These are phyloP conservation scores for Tricholoma flavovirens DNA, from an alignment of 768 basidiomycete species.

Conservation along the genomic window DNA sequence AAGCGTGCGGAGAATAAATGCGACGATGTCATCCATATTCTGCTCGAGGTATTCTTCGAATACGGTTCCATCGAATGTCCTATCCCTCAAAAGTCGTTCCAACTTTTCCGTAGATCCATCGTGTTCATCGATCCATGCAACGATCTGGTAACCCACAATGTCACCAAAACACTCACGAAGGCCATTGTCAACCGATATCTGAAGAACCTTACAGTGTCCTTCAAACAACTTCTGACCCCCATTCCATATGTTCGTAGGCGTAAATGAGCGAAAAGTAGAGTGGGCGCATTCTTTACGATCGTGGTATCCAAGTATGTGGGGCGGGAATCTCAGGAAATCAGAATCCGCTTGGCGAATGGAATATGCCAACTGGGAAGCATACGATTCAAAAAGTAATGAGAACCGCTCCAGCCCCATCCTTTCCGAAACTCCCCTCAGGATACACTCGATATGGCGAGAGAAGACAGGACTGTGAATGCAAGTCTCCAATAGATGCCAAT, in stretches of 20 bases:
- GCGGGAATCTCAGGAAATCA: constrained; percentile 61
- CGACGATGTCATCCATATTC: constrained; percentile 52
- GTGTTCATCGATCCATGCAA: constrained; percentile 37
- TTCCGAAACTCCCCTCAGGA: constrained; percentile 56
- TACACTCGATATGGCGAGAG: constrained; percentile 36
- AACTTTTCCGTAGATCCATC: constrained; percentile 22
- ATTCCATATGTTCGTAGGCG: constrained; percentile 58
- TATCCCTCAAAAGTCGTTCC: constrained; percentile 29
- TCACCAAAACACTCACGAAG: constrained; percentile 62
- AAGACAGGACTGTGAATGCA: constrained; percentile 38
- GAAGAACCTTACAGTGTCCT: constrained; percentile 57
- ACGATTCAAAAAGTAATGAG: constrained; percentile 66
- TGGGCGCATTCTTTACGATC: constrained; percentile 62
- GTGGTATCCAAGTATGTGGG: constrained; percentile 69
- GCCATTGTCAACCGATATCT: constrained; percentile 45
- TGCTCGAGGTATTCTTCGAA: constrained; percentile 33
- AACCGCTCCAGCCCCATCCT: constrained; percentile 61
- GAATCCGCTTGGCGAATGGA: constrained; percentile 48
- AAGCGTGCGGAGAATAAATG: constrained; percentile 55
- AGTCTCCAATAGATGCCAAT: constrained; percentile 84
- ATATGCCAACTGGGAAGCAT: constrained; percentile 70
- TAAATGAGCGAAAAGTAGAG: constrained; percentile 60
- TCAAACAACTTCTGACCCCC: constrained; percentile 41
- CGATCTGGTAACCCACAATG: constrained; percentile 58
- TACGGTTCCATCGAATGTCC: constrained; percentile 24